Conservation (phyloP, 2,329 filamentous ascomycete species). For the Trichoderma atrobrunneum region DNA sequence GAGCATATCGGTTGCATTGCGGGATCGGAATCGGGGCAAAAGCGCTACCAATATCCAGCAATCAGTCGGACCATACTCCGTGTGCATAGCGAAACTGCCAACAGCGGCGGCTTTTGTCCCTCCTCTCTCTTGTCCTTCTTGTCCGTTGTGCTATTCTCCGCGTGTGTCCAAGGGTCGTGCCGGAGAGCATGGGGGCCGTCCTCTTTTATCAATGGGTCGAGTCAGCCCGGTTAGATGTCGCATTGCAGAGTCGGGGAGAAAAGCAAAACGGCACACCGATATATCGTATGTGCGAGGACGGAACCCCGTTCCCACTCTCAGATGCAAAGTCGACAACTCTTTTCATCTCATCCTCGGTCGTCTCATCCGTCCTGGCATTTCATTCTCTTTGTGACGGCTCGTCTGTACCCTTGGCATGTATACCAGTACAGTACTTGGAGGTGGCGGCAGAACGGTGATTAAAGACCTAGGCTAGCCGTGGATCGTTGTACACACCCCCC, state of each 20-base stretch:
- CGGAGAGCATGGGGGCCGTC: background rate
- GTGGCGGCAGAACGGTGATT: background rate
- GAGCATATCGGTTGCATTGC: background rate
- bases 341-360: background rate
- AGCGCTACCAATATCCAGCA: background rate
- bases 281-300: background rate
- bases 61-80: background rate
- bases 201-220: background rate
- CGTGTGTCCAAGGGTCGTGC: background rate
- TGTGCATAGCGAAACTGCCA: background rate
- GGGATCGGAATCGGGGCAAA: background rate
- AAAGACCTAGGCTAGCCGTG: slow-evolving; percentile 2
- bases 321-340: background rate
- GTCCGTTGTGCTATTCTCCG: background rate
- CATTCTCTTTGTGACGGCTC: background rate
- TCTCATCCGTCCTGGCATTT: background rate
- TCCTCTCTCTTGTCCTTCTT: background rate
- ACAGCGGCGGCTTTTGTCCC: background rate
- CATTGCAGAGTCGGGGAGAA: background rate
- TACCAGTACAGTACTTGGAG: background rate
- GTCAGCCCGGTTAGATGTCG: background rate
- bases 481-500: background rate
- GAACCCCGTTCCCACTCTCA: background rate
- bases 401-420: background rate
- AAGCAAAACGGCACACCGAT: background rate